Percentiles rank a stretch among this genome's conserved stretches.
These are phyloP conservation scores for Cladosporium sp. DNA, from an alignment of 2,329 filamentous ascomycete species.

Conservation along the genomic window DNA sequence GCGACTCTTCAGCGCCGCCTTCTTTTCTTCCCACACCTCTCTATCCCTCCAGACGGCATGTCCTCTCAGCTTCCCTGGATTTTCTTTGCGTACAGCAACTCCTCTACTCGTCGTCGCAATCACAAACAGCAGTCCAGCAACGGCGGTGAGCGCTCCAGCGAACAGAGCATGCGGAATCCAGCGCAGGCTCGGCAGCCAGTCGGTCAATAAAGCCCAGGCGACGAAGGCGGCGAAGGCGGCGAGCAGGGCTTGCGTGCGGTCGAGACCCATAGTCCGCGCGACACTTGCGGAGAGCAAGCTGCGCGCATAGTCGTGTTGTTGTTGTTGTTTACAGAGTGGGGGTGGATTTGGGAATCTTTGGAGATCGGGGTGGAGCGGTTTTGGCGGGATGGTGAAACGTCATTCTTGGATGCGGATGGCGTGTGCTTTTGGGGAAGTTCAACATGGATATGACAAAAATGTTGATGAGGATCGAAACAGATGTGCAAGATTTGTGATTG, in stretches of 20 bases:
- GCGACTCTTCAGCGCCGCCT: constrained; percentile 59
- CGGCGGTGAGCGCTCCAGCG: constrained; percentile 57
- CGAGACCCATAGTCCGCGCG: constrained; percentile 56
- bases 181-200: constrained; percentile 77
- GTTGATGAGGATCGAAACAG: too few species aligned
- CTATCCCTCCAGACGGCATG: constrained; percentile 2
- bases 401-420: too few species aligned
- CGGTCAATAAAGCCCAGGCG: constrained; percentile 80
- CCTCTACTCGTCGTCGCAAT: constrained; percentile 60
- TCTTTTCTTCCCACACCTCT: constrained; percentile 66
- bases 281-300: constrained; percentile 8
- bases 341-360: not conserved
- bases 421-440: too few species aligned
- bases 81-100: constrained; percentile 17
- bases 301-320: constrained; percentile 8
- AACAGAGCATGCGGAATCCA: constrained; percentile 83
- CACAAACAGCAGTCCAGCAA: constrained; percentile 54
- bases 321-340: not conserved
- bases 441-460: too few species aligned
- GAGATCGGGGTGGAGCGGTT: not conserved
- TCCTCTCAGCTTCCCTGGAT: not conserved
- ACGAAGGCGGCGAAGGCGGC: constrained; percentile 69
- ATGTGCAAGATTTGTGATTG: too few species aligned
- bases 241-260: constrained; percentile 67
- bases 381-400: not conserved